A percentile compares a stretch with the other conserved stretches of the same genome.
phyloP scores from a whole-genome alignment of 208 protist species.

The Trypanosoma lewisi region DNA sequence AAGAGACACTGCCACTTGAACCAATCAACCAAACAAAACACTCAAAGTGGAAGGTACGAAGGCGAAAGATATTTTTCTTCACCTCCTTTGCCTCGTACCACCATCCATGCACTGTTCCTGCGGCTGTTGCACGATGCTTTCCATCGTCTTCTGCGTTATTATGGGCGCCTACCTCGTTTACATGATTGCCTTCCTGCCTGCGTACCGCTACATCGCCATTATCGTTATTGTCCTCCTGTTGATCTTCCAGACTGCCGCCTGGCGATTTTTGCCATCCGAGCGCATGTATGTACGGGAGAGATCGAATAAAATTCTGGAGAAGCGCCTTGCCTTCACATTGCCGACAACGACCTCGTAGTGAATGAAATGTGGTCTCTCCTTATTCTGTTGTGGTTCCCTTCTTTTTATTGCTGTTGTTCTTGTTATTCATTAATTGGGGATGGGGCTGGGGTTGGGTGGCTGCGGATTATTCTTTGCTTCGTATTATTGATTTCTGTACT shows the following conservation, averaged over 20 bases:
- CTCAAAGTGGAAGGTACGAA: too few species aligned
- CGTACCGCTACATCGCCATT: conserved; percentile 40
- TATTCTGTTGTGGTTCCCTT: too few species aligned
- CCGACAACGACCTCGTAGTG: not conserved
- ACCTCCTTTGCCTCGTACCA: too few species aligned
- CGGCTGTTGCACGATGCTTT: not conserved
- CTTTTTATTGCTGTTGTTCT: conserved; percentile 12
- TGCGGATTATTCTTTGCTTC: too few species aligned
- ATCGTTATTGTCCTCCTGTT: conserved; percentile 32
- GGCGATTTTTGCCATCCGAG: conserved; percentile 40
- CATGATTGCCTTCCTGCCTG: conserved; percentile 31
- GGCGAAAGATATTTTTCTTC: too few species aligned
- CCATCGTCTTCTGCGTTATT: not conserved
- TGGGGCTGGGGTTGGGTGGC: too few species aligned
- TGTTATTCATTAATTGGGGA: conserved; percentile 12
- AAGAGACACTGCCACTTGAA: too few species aligned
- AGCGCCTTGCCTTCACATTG: conserved; percentile 12
- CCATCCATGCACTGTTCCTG: not conserved
- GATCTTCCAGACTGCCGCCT: conserved; percentile 22
- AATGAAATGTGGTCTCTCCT: not conserved
- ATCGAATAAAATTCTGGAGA: conserved; percentile 13
- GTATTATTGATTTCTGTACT: not conserved
- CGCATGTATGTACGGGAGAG: conserved; percentile 15
- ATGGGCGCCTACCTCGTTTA: conserved; percentile 28
- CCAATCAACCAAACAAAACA: too few species aligned